Evolutionary conservation across 225 moss, liverwort and hornwort genomes (phyloP).

Genomic region (Straminergon stramineum): DNA sequence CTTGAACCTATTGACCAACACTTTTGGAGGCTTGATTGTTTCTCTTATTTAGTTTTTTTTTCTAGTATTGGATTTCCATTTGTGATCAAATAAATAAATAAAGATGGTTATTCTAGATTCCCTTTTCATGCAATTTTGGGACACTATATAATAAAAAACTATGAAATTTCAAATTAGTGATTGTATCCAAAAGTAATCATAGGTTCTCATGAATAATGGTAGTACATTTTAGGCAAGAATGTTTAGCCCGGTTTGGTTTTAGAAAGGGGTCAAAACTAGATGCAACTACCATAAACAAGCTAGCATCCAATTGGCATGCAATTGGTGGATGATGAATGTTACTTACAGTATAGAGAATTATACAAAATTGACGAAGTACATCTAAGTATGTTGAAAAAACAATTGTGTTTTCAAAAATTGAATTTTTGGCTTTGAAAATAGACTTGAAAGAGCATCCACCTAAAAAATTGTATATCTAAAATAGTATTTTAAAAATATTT

Average conservation of each 20-base stretch:
- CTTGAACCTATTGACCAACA: neutral
- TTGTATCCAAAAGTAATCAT: neutral
- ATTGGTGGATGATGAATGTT: neutral
- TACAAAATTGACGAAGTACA: neutral
- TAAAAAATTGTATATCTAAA: neutral
- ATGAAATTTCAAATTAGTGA: neutral
- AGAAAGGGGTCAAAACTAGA: neutral
- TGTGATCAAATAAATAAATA: neutral
- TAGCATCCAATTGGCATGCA: neutral
- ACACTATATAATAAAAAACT: neutral
- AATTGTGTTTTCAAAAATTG: neutral
- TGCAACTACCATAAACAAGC: fast-evolving
- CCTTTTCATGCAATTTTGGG: neutral
- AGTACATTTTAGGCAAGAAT: neutral
- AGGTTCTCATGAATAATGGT: neutral
- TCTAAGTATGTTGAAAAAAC: neutral
- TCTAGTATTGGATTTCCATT: neutral
- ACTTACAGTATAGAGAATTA: fast-evolving
- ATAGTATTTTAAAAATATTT: neutral
- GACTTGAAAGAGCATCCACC: neutral
- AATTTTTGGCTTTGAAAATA: neutral
- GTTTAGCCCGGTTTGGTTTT: neutral
- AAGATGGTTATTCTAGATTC: too few species aligned
- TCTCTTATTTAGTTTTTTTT: neutral
- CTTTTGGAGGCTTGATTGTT: neutral